Conservation (phyloP, 768 basidiomycete genomes). For the Mycena galericulata region DNA sequence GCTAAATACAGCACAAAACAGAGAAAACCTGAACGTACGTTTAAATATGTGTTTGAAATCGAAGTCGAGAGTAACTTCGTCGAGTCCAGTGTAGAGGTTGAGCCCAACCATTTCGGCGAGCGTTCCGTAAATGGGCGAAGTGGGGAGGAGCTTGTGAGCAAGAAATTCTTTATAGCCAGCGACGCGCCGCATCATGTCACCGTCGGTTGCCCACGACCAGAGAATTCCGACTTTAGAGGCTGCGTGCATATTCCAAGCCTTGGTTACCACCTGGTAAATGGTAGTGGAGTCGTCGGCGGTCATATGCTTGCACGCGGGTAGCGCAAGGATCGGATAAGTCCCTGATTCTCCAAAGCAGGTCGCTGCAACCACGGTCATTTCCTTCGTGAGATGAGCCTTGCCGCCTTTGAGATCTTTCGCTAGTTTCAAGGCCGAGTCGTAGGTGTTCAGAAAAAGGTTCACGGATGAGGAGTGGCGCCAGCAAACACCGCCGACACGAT, state of each 20-base stretch:
- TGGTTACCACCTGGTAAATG: conserved; percentile 12
- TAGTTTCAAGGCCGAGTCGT: conserved; percentile 9
- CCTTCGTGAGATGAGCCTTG: no score
- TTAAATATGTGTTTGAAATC: no score
- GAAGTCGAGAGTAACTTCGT: background rate
- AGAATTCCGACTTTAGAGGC: no score
- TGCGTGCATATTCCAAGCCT: background rate
- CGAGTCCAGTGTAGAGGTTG: background rate
- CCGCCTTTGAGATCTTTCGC: conserved; percentile 20
- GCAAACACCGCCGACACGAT: no score
- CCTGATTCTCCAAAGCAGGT: no score
- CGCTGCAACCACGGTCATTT: no score
- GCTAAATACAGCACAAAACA: no score
- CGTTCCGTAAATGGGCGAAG: background rate
- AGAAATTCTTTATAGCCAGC: no score
- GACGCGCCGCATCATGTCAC: no score
- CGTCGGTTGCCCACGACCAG: no score
- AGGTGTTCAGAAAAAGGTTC: background rate
- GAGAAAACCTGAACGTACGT: no score
- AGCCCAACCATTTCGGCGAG: background rate
- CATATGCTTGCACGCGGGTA: conserved; percentile 27
- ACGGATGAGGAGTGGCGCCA: conserved; percentile 24
- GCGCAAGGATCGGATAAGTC: no score
- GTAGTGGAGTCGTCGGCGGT: background rate
- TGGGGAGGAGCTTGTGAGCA: background rate